Evolutionary conservation across 805 yeast species (phyloP).

Genomic region (Teunomyces gatunensis): DNA sequence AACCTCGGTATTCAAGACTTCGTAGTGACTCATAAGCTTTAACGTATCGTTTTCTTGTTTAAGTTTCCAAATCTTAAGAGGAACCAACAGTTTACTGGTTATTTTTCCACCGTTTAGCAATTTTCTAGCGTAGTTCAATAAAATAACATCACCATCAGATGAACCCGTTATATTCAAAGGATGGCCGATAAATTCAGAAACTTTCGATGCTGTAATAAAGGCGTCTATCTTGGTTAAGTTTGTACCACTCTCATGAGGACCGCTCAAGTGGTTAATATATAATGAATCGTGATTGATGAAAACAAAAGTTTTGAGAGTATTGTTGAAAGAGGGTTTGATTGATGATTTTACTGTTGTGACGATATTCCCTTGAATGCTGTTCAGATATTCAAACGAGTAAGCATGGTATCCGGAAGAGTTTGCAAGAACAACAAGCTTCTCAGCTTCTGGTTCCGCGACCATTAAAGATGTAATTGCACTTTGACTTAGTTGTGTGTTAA

Average conservation of each 20-base stretch:
- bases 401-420: conserved; percentile 30
- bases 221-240: conserved; percentile 31
- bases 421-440: conserved; percentile 22
- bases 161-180: conserved; percentile 36
- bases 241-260: conserved; percentile 34
- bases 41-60: conserved; percentile 11
- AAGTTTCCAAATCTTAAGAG: conserved; percentile 38
- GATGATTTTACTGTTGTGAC: conserved; percentile 22
- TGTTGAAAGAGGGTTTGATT: conserved; percentile 30
- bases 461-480: conserved; percentile 28
- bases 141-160: conserved; percentile 33
- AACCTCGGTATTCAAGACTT: conserved; percentile 28
- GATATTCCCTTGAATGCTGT: conserved; percentile 27
- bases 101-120: conserved; percentile 31
- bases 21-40: conserved; percentile 25
- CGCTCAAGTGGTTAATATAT: conserved; percentile 27
- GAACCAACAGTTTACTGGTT: conserved; percentile 37
- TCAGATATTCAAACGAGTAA: conserved; percentile 22
- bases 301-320: conserved; percentile 23
- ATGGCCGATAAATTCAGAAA: conserved; percentile 33
- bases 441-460: conserved; percentile 21
- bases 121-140: conserved; percentile 39
- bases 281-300: conserved; percentile 29
- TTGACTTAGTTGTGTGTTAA: conserved; percentile 28
- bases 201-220: conserved; percentile 25